These are phyloP conservation scores for Ogataea salicorniae DNA, from an alignment of 805 yeast species.

Conservation along the genomic window DNA sequence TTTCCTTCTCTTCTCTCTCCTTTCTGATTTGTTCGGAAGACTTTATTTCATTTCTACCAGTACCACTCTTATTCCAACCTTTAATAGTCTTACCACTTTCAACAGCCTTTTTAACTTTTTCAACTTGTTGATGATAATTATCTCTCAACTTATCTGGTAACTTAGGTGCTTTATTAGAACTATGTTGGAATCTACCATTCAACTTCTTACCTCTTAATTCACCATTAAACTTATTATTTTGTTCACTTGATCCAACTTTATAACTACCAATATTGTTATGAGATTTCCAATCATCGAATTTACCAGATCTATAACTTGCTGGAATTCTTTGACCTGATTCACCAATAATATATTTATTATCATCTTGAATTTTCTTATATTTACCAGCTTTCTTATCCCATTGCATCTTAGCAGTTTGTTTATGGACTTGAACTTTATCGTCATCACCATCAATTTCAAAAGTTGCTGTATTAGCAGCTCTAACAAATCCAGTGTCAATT, in stretches of 20 bases:
- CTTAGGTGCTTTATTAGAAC: conserved; percentile 72
- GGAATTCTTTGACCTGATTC: conserved; percentile 93
- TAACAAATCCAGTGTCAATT: conserved; percentile 60
- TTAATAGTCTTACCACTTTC: conserved; percentile 70
- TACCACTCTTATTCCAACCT: conserved; percentile 50
- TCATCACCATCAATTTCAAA: conserved; percentile 76
- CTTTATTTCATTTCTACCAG: conserved; percentile 52
- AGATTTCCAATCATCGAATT: conserved; percentile 87
- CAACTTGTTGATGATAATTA: conserved; percentile 76
- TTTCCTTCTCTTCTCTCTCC: conserved; percentile 61
- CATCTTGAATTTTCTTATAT: conserved; percentile 77
- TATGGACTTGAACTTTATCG: conserved; percentile 59
- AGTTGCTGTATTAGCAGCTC: conserved; percentile 78
- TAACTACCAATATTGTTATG: conserved; percentile 51
- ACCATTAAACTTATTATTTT: conserved; percentile 32
- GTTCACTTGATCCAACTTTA: conserved; percentile 52
- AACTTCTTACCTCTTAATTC: conserved; percentile 29
- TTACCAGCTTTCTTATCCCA: conserved; percentile 96
- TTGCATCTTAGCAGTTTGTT: conserved; percentile 61
- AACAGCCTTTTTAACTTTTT: conserved; percentile 73
- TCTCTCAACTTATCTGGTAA: conserved; percentile 89
- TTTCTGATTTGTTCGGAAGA: conserved; percentile 75
- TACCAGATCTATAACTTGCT: conserved; percentile 86
- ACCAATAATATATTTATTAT: conserved; percentile 84
- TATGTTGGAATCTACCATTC: conserved; percentile 64